A percentile compares a stretch with the other conserved stretches of the same genome.
These are phyloP conservation scores for Gastrolobium bilobum DNA, from an alignment of 306 rosid genomes.

Conservation along the genomic window DNA sequence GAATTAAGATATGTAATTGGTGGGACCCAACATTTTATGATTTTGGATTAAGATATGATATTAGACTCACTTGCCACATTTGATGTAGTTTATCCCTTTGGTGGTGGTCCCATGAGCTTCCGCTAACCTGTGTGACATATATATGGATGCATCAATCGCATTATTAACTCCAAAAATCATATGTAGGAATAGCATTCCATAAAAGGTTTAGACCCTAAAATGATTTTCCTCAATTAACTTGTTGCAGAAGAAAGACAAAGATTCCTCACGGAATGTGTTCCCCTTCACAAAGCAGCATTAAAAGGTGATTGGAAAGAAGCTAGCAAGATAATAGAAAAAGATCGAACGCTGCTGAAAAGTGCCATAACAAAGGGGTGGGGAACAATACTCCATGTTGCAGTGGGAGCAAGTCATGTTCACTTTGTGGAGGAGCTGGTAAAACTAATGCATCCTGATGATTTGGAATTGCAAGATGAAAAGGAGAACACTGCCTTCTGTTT, in stretches of 20 bases:
- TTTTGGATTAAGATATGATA: too few species aligned
- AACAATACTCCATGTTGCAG: constrained; percentile 59
- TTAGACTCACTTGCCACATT: too few species aligned
- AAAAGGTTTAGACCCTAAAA: not conserved
- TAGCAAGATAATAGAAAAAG: constrained; percentile 25
- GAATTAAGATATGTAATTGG: too few species aligned
- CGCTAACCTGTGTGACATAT: too few species aligned
- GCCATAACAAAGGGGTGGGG: constrained; percentile 57
- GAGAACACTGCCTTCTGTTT: constrained; percentile 57
- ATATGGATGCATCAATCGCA: too few species aligned
- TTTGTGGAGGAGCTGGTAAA: constrained; percentile 52
- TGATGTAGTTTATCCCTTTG: too few species aligned
- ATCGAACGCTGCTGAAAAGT: not conserved
- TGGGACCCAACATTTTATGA: too few species aligned
- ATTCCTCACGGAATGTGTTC: constrained; percentile 51
- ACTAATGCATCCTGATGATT: not conserved
- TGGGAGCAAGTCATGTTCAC: constrained; percentile 47
- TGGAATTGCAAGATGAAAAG: constrained; percentile 37
- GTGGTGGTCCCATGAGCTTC: too few species aligned
- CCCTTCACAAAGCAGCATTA: constrained; percentile 58
- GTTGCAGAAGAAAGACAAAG: constrained; percentile 42
- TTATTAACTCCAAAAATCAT: not conserved
- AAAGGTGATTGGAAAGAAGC: constrained; percentile 59
- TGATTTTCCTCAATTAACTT: not conserved
- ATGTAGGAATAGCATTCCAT: not conserved